phyloP scores from a whole-genome alignment of 2,329 filamentous ascomycete species.

The Diaporthe capsici region DNA sequence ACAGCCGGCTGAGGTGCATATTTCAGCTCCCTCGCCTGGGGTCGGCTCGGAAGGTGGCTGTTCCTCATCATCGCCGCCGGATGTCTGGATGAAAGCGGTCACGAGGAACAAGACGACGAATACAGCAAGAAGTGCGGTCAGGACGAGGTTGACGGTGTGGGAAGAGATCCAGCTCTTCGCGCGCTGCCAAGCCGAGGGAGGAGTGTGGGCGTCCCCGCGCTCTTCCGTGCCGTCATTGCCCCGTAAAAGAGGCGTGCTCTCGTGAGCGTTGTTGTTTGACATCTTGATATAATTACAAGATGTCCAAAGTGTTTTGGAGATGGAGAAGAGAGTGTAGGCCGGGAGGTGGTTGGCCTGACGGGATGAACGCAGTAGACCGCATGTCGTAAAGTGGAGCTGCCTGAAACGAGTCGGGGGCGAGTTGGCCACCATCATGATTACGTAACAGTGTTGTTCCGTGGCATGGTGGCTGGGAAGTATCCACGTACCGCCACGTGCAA shows the following conservation, averaged over 20 bases:
- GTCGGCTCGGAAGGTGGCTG: conserved; percentile 1
- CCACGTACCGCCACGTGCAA: background rate
- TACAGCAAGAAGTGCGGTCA: conserved; percentile 29
- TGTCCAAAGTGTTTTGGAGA: background rate
- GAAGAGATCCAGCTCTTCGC: conserved; percentile 30
- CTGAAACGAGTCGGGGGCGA: conserved; percentile 16
- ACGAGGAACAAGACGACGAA: conserved; percentile 38
- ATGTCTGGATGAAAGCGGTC: background rate
- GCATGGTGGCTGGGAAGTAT: conserved; percentile 5
- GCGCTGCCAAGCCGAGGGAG: conserved; percentile 13
- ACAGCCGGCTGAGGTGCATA: conserved; percentile 40
- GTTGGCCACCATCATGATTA: conserved; percentile 7
- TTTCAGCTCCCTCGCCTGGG: conserved; percentile 16
- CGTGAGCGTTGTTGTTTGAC: conserved; percentile 24
- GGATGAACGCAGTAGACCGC: conserved; percentile 9
- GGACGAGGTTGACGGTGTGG: conserved; percentile 35
- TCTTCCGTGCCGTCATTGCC: conserved; percentile 34
- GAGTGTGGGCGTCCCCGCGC: background rate
- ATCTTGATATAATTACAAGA: background rate
- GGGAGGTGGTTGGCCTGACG: conserved; percentile 10
- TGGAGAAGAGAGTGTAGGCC: background rate
- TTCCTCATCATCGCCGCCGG: background rate
- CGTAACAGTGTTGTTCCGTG: background rate
- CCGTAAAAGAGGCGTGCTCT: conserved; percentile 39
- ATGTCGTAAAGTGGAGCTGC: conserved; percentile 28